These are phyloP conservation scores for Wolfiporia cocos DNA, from an alignment of 1,284 basidiomycete species.

Conservation along the genomic window DNA sequence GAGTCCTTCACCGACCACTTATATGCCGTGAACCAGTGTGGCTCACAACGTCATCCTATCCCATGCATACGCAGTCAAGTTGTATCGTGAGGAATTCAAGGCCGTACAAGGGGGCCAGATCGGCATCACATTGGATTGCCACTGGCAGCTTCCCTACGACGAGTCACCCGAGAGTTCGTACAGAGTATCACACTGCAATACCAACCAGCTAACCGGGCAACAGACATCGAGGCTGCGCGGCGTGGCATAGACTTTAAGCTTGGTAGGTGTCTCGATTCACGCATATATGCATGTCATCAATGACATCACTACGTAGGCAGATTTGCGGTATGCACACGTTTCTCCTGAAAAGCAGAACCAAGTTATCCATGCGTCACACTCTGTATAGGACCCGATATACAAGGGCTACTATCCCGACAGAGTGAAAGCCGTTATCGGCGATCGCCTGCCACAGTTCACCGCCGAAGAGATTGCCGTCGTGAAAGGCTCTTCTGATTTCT, in stretches of 20 bases:
- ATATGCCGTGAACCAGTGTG: conserved; percentile 50
- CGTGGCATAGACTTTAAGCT: conserved; percentile 35
- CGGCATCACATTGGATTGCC: conserved; percentile 59
- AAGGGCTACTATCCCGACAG: conserved; percentile 42
- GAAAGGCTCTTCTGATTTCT: conserved; percentile 44
- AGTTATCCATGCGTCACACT: too few species aligned
- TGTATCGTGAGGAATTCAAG: conserved; percentile 60
- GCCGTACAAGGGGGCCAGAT: conserved; percentile 51
- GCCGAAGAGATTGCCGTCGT: conserved; percentile 40
- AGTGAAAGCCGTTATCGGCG: conserved; percentile 37
- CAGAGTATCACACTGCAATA: conserved; percentile 29
- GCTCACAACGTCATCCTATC: conserved; percentile 65
- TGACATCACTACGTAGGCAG: conserved; percentile 15
- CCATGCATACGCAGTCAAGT: conserved; percentile 60
- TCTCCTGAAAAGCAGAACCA: neutral
- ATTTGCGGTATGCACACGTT: conserved; percentile 19
- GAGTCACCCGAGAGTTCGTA: conserved; percentile 36
- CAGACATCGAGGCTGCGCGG: conserved; percentile 38
- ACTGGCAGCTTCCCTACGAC: conserved; percentile 46
- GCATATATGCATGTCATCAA: too few species aligned
- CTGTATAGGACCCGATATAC: conserved; percentile 38
- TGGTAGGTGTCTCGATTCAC: conserved; percentile 11
- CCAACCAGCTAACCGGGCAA: conserved; percentile 29
- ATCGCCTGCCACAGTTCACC: conserved; percentile 44
- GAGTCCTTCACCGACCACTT: too few species aligned